phyloP scores from a whole-genome alignment of 2,329 filamentous ascomycete species.

The Simplicillium aogashimaense region DNA sequence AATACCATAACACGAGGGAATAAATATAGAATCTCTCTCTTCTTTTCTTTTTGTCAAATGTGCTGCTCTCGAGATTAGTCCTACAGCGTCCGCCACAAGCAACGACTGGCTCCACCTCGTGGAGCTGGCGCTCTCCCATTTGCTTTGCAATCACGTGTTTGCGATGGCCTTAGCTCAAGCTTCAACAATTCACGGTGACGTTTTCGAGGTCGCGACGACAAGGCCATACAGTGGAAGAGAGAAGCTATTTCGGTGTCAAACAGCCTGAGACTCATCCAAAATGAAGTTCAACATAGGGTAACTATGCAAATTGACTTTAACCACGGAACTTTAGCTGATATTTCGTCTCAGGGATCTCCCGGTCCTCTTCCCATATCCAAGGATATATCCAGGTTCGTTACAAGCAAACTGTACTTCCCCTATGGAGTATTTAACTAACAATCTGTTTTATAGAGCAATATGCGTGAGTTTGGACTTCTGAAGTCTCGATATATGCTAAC shows the following conservation, averaged over 20 bases:
- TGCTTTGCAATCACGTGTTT: background rate
- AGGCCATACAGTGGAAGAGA: background rate
- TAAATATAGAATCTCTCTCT: too few relatives aligned
- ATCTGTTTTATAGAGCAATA: constrained; percentile 35
- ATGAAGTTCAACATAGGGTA: constrained; percentile 46
- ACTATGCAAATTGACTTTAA: constrained; percentile 8
- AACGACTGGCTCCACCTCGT: too few relatives aligned
- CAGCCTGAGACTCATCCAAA: constrained; percentile 10
- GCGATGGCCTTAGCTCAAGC: background rate
- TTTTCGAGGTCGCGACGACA: background rate
- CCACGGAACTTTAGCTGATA: background rate
- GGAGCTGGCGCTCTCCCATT: too few relatives aligned
- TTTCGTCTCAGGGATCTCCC: constrained; percentile 37
- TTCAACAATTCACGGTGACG: background rate
- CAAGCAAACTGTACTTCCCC: background rate
- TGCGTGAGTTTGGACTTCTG: constrained; percentile 27
- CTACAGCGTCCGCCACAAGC: too few relatives aligned
- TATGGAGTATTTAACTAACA: constrained; percentile 8
- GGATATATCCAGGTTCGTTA: constrained; percentile 44
- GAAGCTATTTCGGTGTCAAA: background rate
- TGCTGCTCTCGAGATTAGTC: too few relatives aligned
- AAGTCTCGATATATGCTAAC: background rate
- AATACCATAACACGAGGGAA: too few relatives aligned
- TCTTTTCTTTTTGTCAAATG: too few relatives aligned
- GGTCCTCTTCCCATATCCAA: constrained; percentile 48